Percentiles rank a stretch among this genome's conserved stretches.
Conservation (phyloP, 495 filamentous ascomycete genomes). For the Hypoxylon rickii region DNA sequence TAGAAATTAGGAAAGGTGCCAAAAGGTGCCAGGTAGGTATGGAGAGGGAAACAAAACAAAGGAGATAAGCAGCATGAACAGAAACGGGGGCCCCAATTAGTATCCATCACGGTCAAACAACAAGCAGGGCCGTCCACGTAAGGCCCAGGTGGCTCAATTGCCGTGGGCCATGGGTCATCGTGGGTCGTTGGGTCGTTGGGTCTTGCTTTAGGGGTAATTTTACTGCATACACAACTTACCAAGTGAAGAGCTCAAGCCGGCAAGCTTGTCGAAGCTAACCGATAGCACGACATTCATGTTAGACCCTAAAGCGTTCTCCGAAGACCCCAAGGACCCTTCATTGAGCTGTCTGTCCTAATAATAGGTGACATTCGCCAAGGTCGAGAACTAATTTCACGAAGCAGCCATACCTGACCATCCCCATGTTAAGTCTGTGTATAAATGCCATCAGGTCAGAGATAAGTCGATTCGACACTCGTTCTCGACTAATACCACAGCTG, state of each 20-base stretch:
- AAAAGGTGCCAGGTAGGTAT: conserved; percentile 3
- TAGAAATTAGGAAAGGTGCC: neutral
- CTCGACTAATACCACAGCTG: too few relatives aligned
- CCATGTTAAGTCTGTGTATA: too few relatives aligned
- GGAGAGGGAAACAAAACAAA: conserved; percentile 9
- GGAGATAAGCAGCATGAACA: conserved; percentile 14
- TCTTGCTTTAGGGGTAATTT: conserved; percentile 18
- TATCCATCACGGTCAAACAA: conserved; percentile 19
- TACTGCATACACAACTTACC: too few relatives aligned
- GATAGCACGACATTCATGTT: conserved; percentile 5
- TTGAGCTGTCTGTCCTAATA: conserved; percentile 1
- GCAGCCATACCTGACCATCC: conserved; percentile 3
- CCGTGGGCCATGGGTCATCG: conserved; percentile 16
- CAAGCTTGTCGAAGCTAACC: conserved; percentile 22
- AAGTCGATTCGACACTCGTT: too few relatives aligned
- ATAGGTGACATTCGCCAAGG: neutral
- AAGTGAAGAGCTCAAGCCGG: conserved; percentile 4
- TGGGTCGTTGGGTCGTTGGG: too few relatives aligned
- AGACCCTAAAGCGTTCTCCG: conserved; percentile 8
- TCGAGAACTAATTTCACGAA: neutral
- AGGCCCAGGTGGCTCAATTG: conserved; percentile 19
- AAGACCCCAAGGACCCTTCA: conserved; percentile 3
- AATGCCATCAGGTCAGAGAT: too few relatives aligned
- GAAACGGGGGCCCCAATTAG: conserved; percentile 18
- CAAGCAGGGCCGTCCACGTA: conserved; percentile 11